Evolutionary conservation across 257 asterid species (phyloP).

Genomic region (Jacaranda mimosifolia): DNA sequence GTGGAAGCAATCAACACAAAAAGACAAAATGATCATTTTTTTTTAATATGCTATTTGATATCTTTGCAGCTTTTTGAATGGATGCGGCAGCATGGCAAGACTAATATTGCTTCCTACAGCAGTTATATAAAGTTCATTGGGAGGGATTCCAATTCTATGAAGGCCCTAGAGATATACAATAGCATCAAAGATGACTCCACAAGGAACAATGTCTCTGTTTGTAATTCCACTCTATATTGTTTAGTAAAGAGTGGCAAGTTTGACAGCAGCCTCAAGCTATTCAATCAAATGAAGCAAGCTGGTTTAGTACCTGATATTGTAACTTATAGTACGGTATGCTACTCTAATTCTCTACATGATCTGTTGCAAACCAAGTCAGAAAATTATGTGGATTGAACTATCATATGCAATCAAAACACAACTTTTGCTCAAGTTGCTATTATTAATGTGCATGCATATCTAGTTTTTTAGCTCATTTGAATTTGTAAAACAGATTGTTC

Average conservation of each 20-base stretch:
- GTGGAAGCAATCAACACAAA: conserved; percentile 1
- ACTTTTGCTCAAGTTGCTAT: conserved; percentile 6
- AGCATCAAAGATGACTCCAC: conserved; percentile 68
- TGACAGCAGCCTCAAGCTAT: conserved; percentile 79
- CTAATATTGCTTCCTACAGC: conserved; percentile 87
- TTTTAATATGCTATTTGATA: conserved; percentile 29
- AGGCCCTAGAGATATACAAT: conserved; percentile 76
- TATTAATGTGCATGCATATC: conserved; percentile 6
- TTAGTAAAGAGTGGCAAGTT: conserved; percentile 75
- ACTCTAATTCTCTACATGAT: conserved; percentile 34
- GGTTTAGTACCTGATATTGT: conserved; percentile 90
- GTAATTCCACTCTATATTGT: conserved; percentile 84
- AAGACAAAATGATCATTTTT: conserved; percentile 2
- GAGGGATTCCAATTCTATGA: conserved; percentile 62
- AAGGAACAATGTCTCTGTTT: conserved; percentile 78
- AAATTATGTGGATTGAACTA: conserved; percentile 25
- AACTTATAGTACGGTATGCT: conserved; percentile 90
- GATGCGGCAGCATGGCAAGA: conserved; percentile 86
- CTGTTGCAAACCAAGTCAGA: conserved; percentile 13
- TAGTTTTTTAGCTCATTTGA: conserved; percentile 16
- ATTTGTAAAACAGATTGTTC: not conserved
- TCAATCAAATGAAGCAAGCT: conserved; percentile 83
- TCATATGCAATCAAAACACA: conserved; percentile 28
- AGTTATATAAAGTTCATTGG: conserved; percentile 83
- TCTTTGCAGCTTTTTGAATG: conserved; percentile 88